These are phyloP conservation scores for Hymenochaete sp. DNA, from an alignment of 1,284 basidiomycete genomes.

Conservation along the genomic window DNA sequence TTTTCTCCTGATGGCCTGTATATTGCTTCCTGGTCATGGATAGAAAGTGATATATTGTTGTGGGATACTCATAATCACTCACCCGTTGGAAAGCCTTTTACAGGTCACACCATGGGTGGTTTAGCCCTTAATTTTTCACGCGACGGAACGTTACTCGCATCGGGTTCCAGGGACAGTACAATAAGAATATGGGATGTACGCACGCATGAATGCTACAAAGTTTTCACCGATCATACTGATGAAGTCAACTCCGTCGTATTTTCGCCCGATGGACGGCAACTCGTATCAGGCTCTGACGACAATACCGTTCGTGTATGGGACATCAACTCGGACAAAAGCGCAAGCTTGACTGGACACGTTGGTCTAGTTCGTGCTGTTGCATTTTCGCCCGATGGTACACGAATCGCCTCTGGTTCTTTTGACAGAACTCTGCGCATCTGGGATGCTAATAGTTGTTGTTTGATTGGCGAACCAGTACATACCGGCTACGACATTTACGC, in stretches of 20 bases:
- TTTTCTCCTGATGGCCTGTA: constrained; percentile 5
- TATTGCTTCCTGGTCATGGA: constrained; percentile 4
- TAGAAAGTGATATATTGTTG: not conserved
- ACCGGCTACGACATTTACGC: not conserved
- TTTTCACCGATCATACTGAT: not conserved
- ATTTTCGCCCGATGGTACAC: constrained; percentile 14
- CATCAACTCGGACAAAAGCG: not conserved
- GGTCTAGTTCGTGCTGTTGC: constrained; percentile 4
- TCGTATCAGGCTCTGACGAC: constrained; percentile 2
- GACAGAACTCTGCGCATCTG: constrained; percentile 15
- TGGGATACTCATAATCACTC: constrained; percentile 4
- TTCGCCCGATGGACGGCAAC: not conserved
- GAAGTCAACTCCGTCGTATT: not conserved
- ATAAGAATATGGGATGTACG: constrained; percentile 7
- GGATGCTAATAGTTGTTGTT: constrained; percentile 2
- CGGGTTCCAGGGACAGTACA: constrained; percentile 1
- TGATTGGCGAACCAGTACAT: not conserved
- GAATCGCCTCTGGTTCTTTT: constrained; percentile 13
- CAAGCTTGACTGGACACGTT: constrained; percentile 8
- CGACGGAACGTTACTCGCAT: constrained; percentile 2
- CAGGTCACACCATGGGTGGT: constrained; percentile 2
- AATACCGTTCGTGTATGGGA: constrained; percentile 6
- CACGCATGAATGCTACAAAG: not conserved
- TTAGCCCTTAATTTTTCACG: constrained; percentile 8
- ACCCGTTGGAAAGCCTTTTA: not conserved